These are phyloP conservation scores for Phaffia australis DNA, from an alignment of 768 basidiomycete species.

Conservation along the genomic window DNA sequence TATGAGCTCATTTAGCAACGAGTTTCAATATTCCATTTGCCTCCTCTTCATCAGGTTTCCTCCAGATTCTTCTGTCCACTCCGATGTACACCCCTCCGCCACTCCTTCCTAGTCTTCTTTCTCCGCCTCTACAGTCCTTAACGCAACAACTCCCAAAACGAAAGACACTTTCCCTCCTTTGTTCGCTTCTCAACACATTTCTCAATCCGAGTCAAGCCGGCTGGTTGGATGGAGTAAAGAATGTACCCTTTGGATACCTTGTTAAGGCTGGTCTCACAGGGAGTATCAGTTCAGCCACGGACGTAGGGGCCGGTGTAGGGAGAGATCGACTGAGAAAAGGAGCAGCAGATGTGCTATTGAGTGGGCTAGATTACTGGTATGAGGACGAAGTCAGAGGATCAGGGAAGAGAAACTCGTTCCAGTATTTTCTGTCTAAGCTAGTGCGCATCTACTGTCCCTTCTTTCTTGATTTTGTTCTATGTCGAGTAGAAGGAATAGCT, in stretches of 20 bases:
- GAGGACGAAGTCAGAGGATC: conserved; percentile 43
- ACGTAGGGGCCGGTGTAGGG: neutral
- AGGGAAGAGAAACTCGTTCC: conserved; percentile 52
- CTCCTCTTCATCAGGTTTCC: conserved; percentile 40
- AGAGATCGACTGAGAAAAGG: conserved; percentile 33
- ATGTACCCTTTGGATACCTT: conserved; percentile 44
- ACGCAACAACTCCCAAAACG: conserved; percentile 52
- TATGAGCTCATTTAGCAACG: neutral
- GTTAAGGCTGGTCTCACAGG: conserved; percentile 30
- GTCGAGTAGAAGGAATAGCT: neutral
- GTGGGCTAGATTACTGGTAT: conserved; percentile 36
- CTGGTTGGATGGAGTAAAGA: conserved; percentile 5
- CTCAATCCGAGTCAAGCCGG: conserved; percentile 29
- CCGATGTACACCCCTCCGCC: conserved; percentile 74
- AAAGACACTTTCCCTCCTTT: conserved; percentile 60
- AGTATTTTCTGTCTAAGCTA: conserved; percentile 83
- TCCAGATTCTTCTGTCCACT: conserved; percentile 76
- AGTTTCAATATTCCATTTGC: neutral
- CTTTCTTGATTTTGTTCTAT: too few relatives aligned
- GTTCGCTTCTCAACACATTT: conserved; percentile 82
- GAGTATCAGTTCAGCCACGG: conserved; percentile 11
- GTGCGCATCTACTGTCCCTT: conserved; percentile 41
- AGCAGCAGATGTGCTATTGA: conserved; percentile 62
- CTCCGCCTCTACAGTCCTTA: conserved; percentile 61
- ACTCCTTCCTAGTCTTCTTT: conserved; percentile 57